A percentile compares a stretch with the other conserved stretches of the same genome.
Conservation (phyloP, 2,329 filamentous ascomycete species). For the Aureobasidium sp. region DNA sequence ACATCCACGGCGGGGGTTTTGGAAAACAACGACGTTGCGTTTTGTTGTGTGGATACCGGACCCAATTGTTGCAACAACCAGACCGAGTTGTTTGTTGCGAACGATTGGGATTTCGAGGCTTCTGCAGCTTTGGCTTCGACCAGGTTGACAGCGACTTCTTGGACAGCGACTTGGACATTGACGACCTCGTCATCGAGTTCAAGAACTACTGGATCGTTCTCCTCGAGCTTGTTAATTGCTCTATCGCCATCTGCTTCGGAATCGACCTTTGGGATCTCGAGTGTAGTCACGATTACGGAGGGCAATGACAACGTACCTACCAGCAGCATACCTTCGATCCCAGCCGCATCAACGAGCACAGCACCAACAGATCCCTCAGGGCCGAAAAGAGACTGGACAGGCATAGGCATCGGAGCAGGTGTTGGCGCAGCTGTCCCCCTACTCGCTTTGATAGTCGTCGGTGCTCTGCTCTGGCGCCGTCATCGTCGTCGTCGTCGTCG, state of each 20-base stretch:
- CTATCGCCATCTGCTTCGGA: neutral
- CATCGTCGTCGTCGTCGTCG: neutral
- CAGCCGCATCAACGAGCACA: neutral
- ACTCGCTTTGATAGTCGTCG: neutral
- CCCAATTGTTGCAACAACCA: neutral
- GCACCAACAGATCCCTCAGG: neutral
- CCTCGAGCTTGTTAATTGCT: neutral
- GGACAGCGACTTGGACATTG: neutral
- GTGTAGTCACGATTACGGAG: neutral
- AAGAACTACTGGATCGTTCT: neutral
- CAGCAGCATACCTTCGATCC: neutral
- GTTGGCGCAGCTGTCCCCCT: neutral
- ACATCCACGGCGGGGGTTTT: neutral
- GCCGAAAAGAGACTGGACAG: neutral
- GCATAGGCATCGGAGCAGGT: neutral
- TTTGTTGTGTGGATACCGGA: neutral
- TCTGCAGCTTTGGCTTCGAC: neutral
- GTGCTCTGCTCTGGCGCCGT: neutral
- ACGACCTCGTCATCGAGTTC: too few species aligned
- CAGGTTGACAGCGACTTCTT: neutral
- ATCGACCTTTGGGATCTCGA: neutral
- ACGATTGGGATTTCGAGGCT: neutral
- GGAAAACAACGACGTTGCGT: neutral
- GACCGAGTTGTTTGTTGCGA: neutral
- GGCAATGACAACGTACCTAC: neutral